Conservation (phyloP, 305 asterid species). For the Stenogyne calaminthoides region DNA sequence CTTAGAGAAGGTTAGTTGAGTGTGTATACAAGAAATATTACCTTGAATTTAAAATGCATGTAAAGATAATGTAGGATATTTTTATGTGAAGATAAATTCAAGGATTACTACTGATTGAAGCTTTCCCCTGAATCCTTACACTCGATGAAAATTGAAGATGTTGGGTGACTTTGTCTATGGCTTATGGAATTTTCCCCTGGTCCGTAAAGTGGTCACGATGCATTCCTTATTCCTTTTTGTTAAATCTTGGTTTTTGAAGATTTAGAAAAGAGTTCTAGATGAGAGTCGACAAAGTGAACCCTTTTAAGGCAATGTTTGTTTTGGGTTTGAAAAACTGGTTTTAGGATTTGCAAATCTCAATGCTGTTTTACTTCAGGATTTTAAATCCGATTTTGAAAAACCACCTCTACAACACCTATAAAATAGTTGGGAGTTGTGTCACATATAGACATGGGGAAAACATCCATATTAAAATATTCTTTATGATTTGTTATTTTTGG, state of each 20-base stretch:
- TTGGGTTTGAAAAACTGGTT: too few species aligned
- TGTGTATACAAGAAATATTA: neutral
- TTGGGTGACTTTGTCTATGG: constrained; percentile 2
- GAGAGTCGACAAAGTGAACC: neutral
- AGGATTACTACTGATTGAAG: neutral
- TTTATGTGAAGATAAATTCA: neutral
- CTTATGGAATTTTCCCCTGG: neutral
- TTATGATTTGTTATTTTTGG: neutral
- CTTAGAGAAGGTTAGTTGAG: neutral
- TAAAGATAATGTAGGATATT: neutral
- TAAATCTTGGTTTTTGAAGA: neutral
- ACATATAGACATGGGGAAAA: neutral
- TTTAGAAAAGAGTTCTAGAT: neutral
- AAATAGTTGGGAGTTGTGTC: neutral
- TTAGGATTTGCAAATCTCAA: too few species aligned
- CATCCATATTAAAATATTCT: neutral
- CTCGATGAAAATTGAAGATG: neutral
- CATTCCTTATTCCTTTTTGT: neutral
- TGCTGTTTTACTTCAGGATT: too few species aligned
- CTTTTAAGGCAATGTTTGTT: neutral
- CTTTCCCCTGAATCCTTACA: neutral
- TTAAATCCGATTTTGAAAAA: too few species aligned
- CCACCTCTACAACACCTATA: too few species aligned
- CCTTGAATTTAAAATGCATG: neutral
- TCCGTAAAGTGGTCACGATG: neutral